A percentile compares a stretch with the other conserved stretches of the same genome.
phyloP scores from a whole-genome alignment of 495 filamentous ascomycete species.

The Elasticomyces elasticus region DNA sequence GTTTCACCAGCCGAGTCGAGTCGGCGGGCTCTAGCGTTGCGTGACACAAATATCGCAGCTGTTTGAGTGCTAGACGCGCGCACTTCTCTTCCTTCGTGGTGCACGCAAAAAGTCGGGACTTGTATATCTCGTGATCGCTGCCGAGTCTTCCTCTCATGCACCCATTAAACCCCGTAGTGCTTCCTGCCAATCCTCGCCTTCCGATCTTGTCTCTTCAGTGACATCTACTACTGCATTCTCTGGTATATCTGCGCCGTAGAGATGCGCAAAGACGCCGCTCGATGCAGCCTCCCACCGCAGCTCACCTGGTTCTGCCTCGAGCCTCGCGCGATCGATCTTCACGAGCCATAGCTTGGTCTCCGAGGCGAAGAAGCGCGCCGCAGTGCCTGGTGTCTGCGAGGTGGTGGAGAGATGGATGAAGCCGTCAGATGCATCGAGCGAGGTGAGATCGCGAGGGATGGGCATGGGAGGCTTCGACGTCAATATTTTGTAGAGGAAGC shows the following conservation, averaged over 20 bases:
- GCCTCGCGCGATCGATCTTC: constrained; percentile 24
- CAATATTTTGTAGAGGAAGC: constrained; percentile 37
- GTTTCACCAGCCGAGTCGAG: no score
- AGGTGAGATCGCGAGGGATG: constrained; percentile 40
- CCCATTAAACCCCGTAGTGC: neutral
- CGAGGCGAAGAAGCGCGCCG: constrained; percentile 38
- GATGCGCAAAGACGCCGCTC: neutral
- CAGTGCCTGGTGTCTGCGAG: constrained; percentile 41
- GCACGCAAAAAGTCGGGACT: no score
- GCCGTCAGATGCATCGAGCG: constrained; percentile 42
- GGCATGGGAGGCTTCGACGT: constrained; percentile 37
- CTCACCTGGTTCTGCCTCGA: neutral
- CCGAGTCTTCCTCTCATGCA: no score
- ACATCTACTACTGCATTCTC: neutral
- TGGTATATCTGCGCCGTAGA: neutral
- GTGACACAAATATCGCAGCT: no score
- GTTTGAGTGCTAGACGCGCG: no score
- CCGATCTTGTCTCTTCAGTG: neutral
- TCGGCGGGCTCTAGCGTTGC: no score
- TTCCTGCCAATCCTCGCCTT: neutral
- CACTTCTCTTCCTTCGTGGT: no score
- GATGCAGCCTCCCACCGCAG: neutral
- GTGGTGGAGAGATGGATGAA: constrained; percentile 44
- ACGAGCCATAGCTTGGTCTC: constrained; percentile 34
- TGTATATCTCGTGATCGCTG: no score